phyloP scores from a whole-genome alignment of 139 green algal species.

The Volvox reticuliferus region DNA sequence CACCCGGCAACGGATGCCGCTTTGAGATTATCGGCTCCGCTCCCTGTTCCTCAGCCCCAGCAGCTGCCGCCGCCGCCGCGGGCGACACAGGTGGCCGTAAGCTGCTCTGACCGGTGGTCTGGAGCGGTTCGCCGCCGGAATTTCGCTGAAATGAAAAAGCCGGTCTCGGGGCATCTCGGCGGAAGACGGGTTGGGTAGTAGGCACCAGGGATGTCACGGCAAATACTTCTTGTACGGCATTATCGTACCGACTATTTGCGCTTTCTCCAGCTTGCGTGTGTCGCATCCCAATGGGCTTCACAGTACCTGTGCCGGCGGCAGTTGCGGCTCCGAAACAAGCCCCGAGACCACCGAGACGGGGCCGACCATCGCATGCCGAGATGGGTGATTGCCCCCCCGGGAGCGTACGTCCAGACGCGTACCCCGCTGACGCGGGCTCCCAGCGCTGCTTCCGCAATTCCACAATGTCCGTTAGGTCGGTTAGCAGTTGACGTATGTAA shows the following conservation, averaged over 20 bases:
- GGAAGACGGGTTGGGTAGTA: too few species aligned
- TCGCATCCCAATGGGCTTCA: background rate
- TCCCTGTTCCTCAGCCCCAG: too few species aligned
- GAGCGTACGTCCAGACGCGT: background rate
- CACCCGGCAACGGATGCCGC: background rate
- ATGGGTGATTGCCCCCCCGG: background rate
- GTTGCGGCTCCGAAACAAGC: background rate
- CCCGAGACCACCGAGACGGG: background rate
- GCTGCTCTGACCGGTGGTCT: background rate
- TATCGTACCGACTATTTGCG: background rate
- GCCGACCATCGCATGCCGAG: background rate
- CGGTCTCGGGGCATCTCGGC: too few species aligned
- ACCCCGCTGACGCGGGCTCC: background rate
- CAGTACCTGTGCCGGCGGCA: background rate
- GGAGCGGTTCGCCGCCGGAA: too few species aligned
- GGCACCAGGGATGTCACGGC: background rate
- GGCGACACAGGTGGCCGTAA: background rate
- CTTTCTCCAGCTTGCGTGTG: background rate
- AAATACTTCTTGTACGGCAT: background rate
- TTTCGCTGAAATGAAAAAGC: too few species aligned
- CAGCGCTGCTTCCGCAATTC: background rate
- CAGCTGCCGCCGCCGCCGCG: too few species aligned
- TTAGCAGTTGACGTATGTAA: slow-evolving; percentile 12
- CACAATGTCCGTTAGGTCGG: background rate
- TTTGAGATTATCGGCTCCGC: background rate